Evolutionary conservation across 2,329 filamentous ascomycete species (phyloP), one percentile per base, ranked within the genome.

Genomic region (Ophiocordyceps camponoti-rufipedis): DNA sequence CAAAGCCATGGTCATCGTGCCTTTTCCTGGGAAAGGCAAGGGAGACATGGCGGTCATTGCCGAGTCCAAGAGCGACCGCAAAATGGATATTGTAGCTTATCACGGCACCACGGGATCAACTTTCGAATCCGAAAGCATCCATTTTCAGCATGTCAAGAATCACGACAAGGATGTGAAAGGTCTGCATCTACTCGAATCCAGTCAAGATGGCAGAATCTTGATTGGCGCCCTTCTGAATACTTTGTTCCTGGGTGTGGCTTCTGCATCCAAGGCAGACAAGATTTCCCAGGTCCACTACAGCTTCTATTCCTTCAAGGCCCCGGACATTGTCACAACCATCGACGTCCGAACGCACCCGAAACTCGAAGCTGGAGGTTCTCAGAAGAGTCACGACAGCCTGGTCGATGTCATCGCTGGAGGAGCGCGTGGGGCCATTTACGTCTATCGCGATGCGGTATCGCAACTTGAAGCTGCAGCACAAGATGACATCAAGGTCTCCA

Each of bases 371-470:
- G 14, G 14, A 12, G 50, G 54, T 53, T 58, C 50, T 18, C 5
- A 41, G 8, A 5, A 19, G 28, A 44, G 60, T 47, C 54, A 50
- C 35, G 16, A n/a, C 35, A 18, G 16, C 38, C 62, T 74, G 10
- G 60, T 91, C n/a, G 82, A 94, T 55, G 61, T 98, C 28, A 80
- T 80, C 4, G 64, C 94, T 45, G 91, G 91, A 45, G 80, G 85
- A 50, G 73, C 75, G 5, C 74, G 78, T 44, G 91, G 91, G 51
- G 73, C 75, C 23, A 82, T 96, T 41, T 76, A 85, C 55, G 64
- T 88, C n/a, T 94, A 94, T 59, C 76, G 81, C 49, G 82, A 94
- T 60, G 65, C 87, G 14, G 56, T 89, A 10, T 60, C 65, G 47
- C 74, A 74, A 49, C 66, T 84, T 35, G 70, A 69, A 44, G 60